Percentiles rank a stretch among this genome's conserved stretches.
Evolutionary conservation across 2,329 filamentous ascomycete species (phyloP).

Genomic region (Calonectria hawksworthii): DNA sequence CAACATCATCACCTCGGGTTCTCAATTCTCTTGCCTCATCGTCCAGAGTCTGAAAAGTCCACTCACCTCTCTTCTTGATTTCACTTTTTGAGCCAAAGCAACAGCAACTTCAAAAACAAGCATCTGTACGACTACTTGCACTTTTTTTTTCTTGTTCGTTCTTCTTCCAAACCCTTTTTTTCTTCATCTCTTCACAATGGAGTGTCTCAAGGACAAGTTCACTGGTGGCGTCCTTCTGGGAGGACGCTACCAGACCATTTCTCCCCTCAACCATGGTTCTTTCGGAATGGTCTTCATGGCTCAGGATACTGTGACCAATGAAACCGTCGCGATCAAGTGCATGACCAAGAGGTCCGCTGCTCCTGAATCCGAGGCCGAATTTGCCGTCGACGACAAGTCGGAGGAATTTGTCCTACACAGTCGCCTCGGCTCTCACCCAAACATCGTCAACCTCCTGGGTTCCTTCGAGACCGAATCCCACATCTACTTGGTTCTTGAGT

Average conservation of each 20-base stretch:
- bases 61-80: constrained; percentile 16
- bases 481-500: constrained; percentile 93
- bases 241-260: constrained; percentile 91
- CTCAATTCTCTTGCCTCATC: constrained; percentile 32
- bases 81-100: constrained; percentile 28
- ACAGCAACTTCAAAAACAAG: constrained; percentile 35
- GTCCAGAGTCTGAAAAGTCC: constrained; percentile 27
- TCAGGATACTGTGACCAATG: constrained; percentile 80
- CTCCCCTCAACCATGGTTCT: constrained; percentile 97
- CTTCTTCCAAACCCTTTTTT: constrained; percentile 34
- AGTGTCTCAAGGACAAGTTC: constrained; percentile 89
- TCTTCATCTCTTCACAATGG: constrained; percentile 64
- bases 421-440: constrained; percentile 83
- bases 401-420: constrained; percentile 86
- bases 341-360: constrained; percentile 84
- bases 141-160: constrained; percentile 33
- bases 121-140: constrained; percentile 50
- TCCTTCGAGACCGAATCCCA: constrained; percentile 94
- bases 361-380: constrained; percentile 71
- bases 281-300: constrained; percentile 99
- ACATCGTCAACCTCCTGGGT: constrained; percentile 93
- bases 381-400: constrained; percentile 85
- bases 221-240: constrained; percentile 83
- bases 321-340: constrained; percentile 95
- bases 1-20: constrained; percentile 29